Conservation (phyloP, 208 protist genomes). For the Wallacemonas sp. region DNA sequence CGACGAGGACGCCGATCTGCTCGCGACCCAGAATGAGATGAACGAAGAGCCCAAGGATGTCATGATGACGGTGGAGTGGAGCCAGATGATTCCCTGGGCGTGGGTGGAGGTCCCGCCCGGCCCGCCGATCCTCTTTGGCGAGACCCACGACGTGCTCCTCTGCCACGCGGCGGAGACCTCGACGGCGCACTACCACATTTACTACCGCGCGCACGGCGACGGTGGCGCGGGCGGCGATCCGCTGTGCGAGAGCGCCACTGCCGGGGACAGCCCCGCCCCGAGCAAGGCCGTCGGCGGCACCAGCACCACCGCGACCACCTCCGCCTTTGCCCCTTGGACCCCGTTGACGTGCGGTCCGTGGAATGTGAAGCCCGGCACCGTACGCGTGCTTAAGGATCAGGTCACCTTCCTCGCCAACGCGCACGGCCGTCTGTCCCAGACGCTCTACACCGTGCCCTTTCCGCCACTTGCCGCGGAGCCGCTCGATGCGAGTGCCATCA, state of each 20-base stretch:
- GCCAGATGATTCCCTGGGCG: conserved; percentile 67
- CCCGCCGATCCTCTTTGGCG: conserved; percentile 53
- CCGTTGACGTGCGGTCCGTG: conserved; percentile 69
- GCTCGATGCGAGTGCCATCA: conserved; percentile 30
- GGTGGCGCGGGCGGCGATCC: background rate
- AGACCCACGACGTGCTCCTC: conserved; percentile 53
- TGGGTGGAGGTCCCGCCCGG: conserved; percentile 69
- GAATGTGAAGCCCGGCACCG: conserved; percentile 54
- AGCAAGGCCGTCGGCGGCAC: background rate
- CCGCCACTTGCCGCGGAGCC: conserved; percentile 17
- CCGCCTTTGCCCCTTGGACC: conserved; percentile 36
- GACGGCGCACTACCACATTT: conserved; percentile 73
- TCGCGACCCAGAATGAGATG: conserved; percentile 17
- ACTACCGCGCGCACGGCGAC: conserved; percentile 24
- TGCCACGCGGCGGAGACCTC: conserved; percentile 52
- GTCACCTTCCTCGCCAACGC: conserved; percentile 76
- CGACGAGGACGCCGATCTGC: conserved; percentile 10
- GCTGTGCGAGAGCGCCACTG: background rate
- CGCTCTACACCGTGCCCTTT: conserved; percentile 59
- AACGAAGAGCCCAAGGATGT: conserved; percentile 7
- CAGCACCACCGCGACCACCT: background rate
- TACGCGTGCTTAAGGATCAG: conserved; percentile 26
- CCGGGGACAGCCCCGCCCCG: background rate
- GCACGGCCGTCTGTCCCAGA: conserved; percentile 43
- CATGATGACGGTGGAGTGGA: conserved; percentile 44